These are phyloP conservation scores for Meyerozyma smithsonii DNA, from an alignment of 1,139 yeast genomes.

Conservation along the genomic window DNA sequence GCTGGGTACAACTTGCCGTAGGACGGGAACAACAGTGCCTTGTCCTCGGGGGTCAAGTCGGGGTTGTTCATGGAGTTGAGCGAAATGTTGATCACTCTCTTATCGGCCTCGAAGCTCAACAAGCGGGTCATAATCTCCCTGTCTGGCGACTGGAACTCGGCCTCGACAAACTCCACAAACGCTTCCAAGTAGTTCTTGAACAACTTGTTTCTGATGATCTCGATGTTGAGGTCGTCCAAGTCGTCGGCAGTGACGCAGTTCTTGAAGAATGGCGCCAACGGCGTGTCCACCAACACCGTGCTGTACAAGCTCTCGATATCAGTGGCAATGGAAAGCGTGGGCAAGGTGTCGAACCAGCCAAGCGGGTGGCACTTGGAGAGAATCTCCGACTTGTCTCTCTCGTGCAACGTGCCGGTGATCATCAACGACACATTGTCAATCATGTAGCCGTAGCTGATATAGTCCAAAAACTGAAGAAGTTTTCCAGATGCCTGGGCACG, in stretches of 20 bases:
- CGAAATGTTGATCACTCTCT: constrained; percentile 87
- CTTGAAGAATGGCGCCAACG: constrained; percentile 93
- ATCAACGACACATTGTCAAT: constrained; percentile 94
- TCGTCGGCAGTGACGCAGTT: constrained; percentile 91
- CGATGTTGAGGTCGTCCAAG: constrained; percentile 92
- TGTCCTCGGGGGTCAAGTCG: constrained; percentile 68
- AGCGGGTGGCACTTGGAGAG: constrained; percentile 89
- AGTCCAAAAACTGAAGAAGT: constrained; percentile 79
- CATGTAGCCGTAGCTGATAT: constrained; percentile 93
- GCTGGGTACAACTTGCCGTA: constrained; percentile 79
- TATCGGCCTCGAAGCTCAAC: constrained; percentile 89
- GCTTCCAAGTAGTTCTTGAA: constrained; percentile 92
- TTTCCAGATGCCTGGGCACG: constrained; percentile 81
- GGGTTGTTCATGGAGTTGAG: constrained; percentile 80
- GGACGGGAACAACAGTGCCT: constrained; percentile 65
- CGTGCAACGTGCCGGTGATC: constrained; percentile 96
- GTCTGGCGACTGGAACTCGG: constrained; percentile 69
- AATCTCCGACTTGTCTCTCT: constrained; percentile 83
- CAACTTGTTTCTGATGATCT: constrained; percentile 84
- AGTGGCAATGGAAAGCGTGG: constrained; percentile 90
- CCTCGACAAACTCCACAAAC: constrained; percentile 61
- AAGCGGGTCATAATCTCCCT: constrained; percentile 73
- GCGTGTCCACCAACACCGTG: constrained; percentile 95
- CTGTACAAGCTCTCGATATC: constrained; percentile 89
- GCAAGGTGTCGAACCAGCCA: constrained; percentile 98